Conservation (phyloP, 2,329 filamentous ascomycete species). For the Alternaria sp. region DNA sequence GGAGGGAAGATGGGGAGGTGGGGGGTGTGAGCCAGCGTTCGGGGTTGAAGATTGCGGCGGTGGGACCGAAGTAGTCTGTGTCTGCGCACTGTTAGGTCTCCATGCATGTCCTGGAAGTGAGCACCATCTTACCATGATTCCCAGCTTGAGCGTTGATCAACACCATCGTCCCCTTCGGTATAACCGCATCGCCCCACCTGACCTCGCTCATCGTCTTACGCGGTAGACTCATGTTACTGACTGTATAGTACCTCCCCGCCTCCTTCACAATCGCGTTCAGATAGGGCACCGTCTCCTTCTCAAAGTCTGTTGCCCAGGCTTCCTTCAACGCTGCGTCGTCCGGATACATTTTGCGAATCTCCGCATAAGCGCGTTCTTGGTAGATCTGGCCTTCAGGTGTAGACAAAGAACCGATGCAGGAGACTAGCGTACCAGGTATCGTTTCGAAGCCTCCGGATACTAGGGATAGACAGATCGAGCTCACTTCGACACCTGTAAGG, state of each 20-base stretch:
- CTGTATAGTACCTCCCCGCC: slow-evolving; percentile 61
- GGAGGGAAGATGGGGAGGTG: background rate
- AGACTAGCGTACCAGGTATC: slow-evolving; percentile 61
- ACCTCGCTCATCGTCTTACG: slow-evolving; percentile 59
- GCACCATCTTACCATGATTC: slow-evolving; percentile 48
- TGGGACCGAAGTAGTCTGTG: slow-evolving; percentile 56
- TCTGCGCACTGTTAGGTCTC: slow-evolving; percentile 40
- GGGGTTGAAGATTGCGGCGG: slow-evolving; percentile 56
- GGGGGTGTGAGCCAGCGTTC: slow-evolving; percentile 53
- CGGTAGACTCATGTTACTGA: slow-evolving; percentile 60
- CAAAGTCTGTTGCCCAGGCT: slow-evolving; percentile 55
- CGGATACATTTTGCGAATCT: slow-evolving; percentile 58
- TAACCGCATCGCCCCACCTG: slow-evolving; percentile 59
- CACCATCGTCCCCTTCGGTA: slow-evolving; percentile 61
- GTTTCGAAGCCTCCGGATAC: slow-evolving; percentile 63
- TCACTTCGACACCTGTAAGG: slow-evolving; percentile 60
- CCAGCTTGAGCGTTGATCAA: slow-evolving; percentile 63
- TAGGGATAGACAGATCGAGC: slow-evolving; percentile 60
- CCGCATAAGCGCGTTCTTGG: slow-evolving; percentile 60
- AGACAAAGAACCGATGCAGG: slow-evolving; percentile 57
- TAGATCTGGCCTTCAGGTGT: slow-evolving; percentile 57
- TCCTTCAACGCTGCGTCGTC: slow-evolving; percentile 46
- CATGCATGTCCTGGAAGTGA: too few relatives aligned
- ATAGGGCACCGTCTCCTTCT: slow-evolving; percentile 58
- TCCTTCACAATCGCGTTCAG: slow-evolving; percentile 59